Conservation (phyloP, 225 moss, liverwort and hornwort genomes). For the Climacium dendroides region DNA sequence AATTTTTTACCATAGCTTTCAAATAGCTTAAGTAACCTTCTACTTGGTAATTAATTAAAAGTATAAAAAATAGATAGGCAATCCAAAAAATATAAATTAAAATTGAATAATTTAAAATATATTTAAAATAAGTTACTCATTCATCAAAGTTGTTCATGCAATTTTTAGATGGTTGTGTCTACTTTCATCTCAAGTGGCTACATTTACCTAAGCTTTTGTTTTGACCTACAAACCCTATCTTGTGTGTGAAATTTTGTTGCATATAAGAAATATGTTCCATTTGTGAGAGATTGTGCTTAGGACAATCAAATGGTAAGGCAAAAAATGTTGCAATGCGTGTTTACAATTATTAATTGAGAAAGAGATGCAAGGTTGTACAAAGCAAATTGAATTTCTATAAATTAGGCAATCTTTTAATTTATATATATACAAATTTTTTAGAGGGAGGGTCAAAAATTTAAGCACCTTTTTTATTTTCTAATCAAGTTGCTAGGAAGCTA, state of each 20-base stretch:
- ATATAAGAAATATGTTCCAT: rapidly evolving
- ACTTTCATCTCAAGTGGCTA: rapidly evolving
- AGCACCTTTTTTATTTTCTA: too few relatives aligned
- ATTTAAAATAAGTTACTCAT: not conserved
- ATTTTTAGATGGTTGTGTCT: not conserved
- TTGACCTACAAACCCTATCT: not conserved
- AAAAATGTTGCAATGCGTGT: not conserved
- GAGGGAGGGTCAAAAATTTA: too few relatives aligned
- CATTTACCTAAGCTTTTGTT: not conserved
- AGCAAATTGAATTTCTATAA: not conserved
- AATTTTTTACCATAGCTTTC: rapidly evolving
- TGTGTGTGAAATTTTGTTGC: not conserved
- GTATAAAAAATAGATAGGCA: not conserved
- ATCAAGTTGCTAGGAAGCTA: not conserved
- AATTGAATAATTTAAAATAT: rapidly evolving
- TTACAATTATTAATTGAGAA: not conserved
- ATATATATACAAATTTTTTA: too few relatives aligned
- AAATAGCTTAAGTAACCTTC: not conserved
- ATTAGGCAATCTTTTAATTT: not conserved
- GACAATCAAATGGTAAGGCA: not conserved
- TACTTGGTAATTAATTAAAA: too few relatives aligned
- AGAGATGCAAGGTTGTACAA: not conserved
- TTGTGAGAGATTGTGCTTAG: not conserved
- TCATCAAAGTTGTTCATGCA: not conserved
- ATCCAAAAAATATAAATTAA: not conserved